Evolutionary conservation across 148 eudicot species (phyloP).

Genomic region (Polygonum maritimum): DNA sequence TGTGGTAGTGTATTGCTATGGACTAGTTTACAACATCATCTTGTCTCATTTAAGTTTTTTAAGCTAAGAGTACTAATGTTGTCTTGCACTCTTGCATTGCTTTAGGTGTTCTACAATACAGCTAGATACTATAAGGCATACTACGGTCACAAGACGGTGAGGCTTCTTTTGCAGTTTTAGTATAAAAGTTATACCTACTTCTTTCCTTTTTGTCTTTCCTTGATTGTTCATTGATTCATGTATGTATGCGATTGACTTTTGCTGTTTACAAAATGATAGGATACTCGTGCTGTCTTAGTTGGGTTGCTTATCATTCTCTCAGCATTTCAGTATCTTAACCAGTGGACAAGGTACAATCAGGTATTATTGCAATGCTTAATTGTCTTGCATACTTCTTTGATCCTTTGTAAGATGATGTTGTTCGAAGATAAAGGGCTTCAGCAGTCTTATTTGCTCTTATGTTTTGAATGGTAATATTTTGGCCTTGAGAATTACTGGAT

Average conservation of each 20-base stretch:
- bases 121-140: slow-evolving; percentile 91
- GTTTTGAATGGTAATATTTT: not conserved
- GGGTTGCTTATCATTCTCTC: slow-evolving; percentile 85
- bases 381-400: not conserved
- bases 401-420: not conserved
- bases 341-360: slow-evolving; percentile 98
- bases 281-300: slow-evolving; percentile 91
- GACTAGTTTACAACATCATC: not conserved
- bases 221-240: not conserved
- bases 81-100: slow-evolving; percentile 4
- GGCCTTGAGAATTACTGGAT: not conserved
- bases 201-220: not conserved
- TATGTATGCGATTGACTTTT: not conserved
- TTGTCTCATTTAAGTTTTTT: not conserved
- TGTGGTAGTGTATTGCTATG: not conserved
- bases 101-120: slow-evolving; percentile 80
- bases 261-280: slow-evolving; percentile 40
- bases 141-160: slow-evolving; percentile 94
- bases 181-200: not conserved
- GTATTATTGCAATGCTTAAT: slow-evolving; percentile 26
- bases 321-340: slow-evolving; percentile 88
- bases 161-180: slow-evolving; percentile 13
- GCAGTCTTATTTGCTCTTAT: not conserved
- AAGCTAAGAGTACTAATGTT: not conserved
- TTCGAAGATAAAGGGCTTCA: not conserved